Percentiles rank a stretch among this genome's conserved stretches.
Evolutionary conservation across 768 basidiomycete genomes (phyloP).

Genomic region (Leccinum subtestaceum): DNA sequence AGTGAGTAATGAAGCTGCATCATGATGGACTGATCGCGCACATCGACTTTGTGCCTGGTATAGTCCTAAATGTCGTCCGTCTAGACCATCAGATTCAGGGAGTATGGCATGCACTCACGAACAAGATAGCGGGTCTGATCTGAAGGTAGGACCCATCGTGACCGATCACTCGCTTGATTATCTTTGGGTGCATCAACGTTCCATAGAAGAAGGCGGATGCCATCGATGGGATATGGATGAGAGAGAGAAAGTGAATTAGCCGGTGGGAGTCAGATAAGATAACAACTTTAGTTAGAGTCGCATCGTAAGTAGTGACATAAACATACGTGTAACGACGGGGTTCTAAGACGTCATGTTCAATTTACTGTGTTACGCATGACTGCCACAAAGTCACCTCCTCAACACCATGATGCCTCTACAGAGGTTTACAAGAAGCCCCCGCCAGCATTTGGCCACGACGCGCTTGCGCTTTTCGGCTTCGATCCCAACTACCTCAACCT

Average conservation of each 20-base stretch:
- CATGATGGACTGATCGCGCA: slow-evolving; percentile 21
- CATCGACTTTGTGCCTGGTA: slow-evolving; percentile 79
- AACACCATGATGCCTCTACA: background rate
- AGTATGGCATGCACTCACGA: slow-evolving; percentile 42
- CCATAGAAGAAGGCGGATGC: slow-evolving; percentile 81
- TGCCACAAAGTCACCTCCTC: background rate
- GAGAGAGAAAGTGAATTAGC: background rate
- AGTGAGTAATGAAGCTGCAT: slow-evolving; percentile 1
- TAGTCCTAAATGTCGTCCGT: slow-evolving; percentile 48
- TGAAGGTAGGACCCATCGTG: slow-evolving; percentile 62
- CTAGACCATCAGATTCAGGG: background rate
- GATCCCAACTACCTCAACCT: slow-evolving; percentile 61
- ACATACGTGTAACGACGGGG: too few relatives aligned
- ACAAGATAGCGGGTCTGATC: slow-evolving; percentile 71
- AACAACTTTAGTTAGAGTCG: background rate
- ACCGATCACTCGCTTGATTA: slow-evolving; percentile 72
- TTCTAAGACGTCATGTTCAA: too few relatives aligned
- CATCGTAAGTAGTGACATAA: too few relatives aligned
- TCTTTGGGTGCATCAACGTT: slow-evolving; percentile 83
- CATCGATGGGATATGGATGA: slow-evolving; percentile 19
- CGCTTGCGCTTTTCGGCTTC: slow-evolving; percentile 54
- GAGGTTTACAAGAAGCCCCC: slow-evolving; percentile 28
- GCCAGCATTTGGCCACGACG: slow-evolving; percentile 53
- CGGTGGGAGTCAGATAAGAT: background rate
- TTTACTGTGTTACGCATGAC: slow-evolving; percentile 3